Evolutionary conservation across 345 rosid genomes (phyloP).

Genomic region (Corchorus capsularis): DNA sequence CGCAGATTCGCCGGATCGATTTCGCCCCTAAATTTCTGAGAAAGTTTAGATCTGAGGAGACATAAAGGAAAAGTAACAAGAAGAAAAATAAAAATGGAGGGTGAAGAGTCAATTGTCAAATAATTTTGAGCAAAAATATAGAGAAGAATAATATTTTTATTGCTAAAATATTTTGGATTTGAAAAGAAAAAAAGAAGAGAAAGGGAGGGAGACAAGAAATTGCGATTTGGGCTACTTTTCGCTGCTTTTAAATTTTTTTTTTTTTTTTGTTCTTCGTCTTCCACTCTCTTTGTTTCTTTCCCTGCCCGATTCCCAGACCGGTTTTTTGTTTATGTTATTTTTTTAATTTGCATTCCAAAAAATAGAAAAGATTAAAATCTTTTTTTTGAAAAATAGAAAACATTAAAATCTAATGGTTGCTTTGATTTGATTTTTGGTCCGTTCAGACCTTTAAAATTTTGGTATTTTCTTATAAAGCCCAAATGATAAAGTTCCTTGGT

Average conservation of each 20-base stretch:
- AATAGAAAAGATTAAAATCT: neutral
- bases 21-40: constrained; percentile 2
- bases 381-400: too few species aligned
- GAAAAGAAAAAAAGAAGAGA: neutral
- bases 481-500: too few species aligned
- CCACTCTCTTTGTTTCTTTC: neutral
- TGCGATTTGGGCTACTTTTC: neutral
- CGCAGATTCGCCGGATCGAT: neutral
- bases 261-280: neutral
- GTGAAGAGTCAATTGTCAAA: constrained; percentile 24
- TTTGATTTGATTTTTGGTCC: neutral
- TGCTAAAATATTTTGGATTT: constrained; percentile 1
- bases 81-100: constrained; percentile 8
- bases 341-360: neutral
- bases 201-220: constrained; percentile 2
- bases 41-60: constrained; percentile 25
- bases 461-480: neutral
- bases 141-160: neutral
- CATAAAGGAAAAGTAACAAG: neutral
- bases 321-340: neutral
- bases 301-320: constrained; percentile 3
- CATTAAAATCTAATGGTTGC: neutral
- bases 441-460: neutral
- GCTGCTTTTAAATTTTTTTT: neutral
- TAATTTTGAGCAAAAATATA: constrained; percentile 7